These are phyloP conservation scores for Cercospora zeae-maydis DNA, from an alignment of 2,329 filamentous ascomycete species.

Conservation along the genomic window DNA sequence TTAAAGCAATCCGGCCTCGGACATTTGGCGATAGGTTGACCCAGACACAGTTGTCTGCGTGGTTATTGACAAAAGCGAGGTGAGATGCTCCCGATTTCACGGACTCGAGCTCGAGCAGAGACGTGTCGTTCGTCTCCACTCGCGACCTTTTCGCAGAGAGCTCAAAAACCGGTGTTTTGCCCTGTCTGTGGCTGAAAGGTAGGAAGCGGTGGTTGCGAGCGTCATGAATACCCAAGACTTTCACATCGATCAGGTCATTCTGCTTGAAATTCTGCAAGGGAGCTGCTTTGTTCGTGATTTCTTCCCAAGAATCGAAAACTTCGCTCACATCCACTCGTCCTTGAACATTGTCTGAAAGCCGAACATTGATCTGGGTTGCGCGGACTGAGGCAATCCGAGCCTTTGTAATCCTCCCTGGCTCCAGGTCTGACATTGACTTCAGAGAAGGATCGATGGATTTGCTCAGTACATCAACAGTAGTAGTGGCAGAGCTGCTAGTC, in stretches of 20 bases:
- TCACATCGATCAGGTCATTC: slow-evolving; percentile 69
- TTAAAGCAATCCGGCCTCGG: slow-evolving; percentile 73
- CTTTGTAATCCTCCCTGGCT: slow-evolving; percentile 68
- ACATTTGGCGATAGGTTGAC: slow-evolving; percentile 86
- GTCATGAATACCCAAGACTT: slow-evolving; percentile 82
- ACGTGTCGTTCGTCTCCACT: slow-evolving; percentile 46
- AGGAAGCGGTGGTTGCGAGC: slow-evolving; percentile 86
- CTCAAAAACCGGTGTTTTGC: slow-evolving; percentile 77
- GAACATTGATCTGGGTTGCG: slow-evolving; percentile 87
- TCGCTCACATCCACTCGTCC: slow-evolving; percentile 93
- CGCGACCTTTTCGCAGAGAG: slow-evolving; percentile 68
- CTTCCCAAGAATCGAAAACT: slow-evolving; percentile 81
- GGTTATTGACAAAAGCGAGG: slow-evolving; percentile 87
- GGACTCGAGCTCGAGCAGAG: slow-evolving; percentile 67
- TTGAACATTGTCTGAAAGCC: slow-evolving; percentile 79
- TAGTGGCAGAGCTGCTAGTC: slow-evolving; percentile 16
- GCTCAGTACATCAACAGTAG: slow-evolving; percentile 35
- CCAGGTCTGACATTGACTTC: slow-evolving; percentile 66
- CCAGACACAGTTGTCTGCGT: slow-evolving; percentile 77
- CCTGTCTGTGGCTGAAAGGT: slow-evolving; percentile 79
- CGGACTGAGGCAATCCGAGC: slow-evolving; percentile 81
- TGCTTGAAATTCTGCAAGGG: slow-evolving; percentile 72
- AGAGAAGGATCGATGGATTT: slow-evolving; percentile 65
- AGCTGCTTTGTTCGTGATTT: slow-evolving; percentile 76
- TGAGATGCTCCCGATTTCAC: slow-evolving; percentile 68